phyloP scores from a whole-genome alignment of 2,329 filamentous ascomycete genomes.

The Aspergillus neotritici region DNA sequence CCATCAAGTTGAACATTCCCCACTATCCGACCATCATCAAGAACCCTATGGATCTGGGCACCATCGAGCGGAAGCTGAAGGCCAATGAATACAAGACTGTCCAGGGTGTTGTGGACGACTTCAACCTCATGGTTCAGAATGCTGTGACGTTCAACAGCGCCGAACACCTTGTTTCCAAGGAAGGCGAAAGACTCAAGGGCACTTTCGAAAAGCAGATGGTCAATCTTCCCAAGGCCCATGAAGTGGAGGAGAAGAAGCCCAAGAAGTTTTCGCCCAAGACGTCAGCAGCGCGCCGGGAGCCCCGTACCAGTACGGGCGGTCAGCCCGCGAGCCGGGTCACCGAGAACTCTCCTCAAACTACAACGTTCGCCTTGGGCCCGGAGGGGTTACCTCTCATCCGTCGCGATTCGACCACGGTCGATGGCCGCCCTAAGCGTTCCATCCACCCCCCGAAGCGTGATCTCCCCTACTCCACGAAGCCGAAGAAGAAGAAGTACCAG shows the following conservation, averaged over 20 bases:
- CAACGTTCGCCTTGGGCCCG: slow-evolving; percentile 69
- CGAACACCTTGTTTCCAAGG: slow-evolving; percentile 64
- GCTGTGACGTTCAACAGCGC: slow-evolving; percentile 75
- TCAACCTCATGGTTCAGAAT: slow-evolving; percentile 74
- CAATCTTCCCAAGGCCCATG: slow-evolving; percentile 53
- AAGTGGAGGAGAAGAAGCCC: slow-evolving; percentile 58
- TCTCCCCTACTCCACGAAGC: slow-evolving; percentile 79
- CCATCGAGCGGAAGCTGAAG: slow-evolving; percentile 76
- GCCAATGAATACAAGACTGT: slow-evolving; percentile 62
- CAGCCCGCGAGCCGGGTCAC: slow-evolving; percentile 31
- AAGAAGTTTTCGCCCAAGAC: slow-evolving; percentile 42
- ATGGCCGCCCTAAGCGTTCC: slow-evolving; percentile 82
- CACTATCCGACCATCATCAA: slow-evolving; percentile 67
- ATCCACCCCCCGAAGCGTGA: slow-evolving; percentile 93
- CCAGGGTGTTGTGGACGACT: slow-evolving; percentile 67
- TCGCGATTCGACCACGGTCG: slow-evolving; percentile 71
- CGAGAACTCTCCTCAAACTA: slow-evolving; percentile 35
- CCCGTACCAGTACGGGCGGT: slow-evolving; percentile 36
- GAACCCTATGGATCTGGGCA: slow-evolving; percentile 75
- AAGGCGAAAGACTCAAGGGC: slow-evolving; percentile 57
- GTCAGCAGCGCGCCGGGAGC: slow-evolving; percentile 46
- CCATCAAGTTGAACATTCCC: slow-evolving; percentile 68
- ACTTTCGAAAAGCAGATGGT: slow-evolving; percentile 58
- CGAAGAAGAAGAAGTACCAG: slow-evolving; percentile 84
- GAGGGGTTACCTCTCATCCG: slow-evolving; percentile 77